phyloP scores from a whole-genome alignment of 805 yeast species.

The Teunomyces kruisii region DNA sequence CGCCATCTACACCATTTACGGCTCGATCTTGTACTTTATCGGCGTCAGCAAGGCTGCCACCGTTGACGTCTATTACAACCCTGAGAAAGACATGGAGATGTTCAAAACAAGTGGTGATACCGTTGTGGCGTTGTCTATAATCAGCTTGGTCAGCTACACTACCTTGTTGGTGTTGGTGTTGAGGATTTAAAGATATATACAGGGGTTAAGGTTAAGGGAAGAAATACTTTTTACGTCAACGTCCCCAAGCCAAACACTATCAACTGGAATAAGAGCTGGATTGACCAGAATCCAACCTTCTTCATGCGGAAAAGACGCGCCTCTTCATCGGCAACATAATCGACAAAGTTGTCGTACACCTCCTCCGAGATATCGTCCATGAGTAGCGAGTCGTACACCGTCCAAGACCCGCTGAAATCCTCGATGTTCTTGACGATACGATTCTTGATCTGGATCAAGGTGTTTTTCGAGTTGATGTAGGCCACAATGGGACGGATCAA shows the following conservation, averaged over 20 bases:
- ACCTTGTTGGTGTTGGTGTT: slow-evolving; percentile 52
- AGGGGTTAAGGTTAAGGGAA: no score
- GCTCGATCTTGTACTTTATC: slow-evolving; percentile 40
- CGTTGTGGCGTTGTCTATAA: slow-evolving; percentile 49
- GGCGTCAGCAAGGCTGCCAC: slow-evolving; percentile 38
- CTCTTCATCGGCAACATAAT: slow-evolving; percentile 86
- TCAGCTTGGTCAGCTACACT: slow-evolving; percentile 53
- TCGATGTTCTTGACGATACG: slow-evolving; percentile 72
- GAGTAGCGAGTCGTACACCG: slow-evolving; percentile 82
- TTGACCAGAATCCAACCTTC: slow-evolving; percentile 90
- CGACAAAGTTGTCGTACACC: slow-evolving; percentile 86
- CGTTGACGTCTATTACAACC: slow-evolving; percentile 38
- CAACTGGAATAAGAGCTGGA: slow-evolving; percentile 80
- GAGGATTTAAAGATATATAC: slow-evolving; percentile 21
- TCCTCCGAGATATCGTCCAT: slow-evolving; percentile 91
- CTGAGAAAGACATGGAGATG: slow-evolving; percentile 37
- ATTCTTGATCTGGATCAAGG: slow-evolving; percentile 85
- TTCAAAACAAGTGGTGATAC: slow-evolving; percentile 63
- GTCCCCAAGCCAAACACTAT: slow-evolving; percentile 82
- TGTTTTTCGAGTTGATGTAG: slow-evolving; percentile 85
- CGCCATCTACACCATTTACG: slow-evolving; percentile 62
- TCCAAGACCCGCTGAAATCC: slow-evolving; percentile 97
- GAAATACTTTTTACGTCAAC: slow-evolving; percentile 16
- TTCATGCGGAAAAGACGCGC: slow-evolving; percentile 67
- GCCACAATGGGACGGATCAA: slow-evolving; percentile 92